Base-by-base conservation (phyloP, 306 rosid genomes). In the Citrullus mucosospermus region DNA sequence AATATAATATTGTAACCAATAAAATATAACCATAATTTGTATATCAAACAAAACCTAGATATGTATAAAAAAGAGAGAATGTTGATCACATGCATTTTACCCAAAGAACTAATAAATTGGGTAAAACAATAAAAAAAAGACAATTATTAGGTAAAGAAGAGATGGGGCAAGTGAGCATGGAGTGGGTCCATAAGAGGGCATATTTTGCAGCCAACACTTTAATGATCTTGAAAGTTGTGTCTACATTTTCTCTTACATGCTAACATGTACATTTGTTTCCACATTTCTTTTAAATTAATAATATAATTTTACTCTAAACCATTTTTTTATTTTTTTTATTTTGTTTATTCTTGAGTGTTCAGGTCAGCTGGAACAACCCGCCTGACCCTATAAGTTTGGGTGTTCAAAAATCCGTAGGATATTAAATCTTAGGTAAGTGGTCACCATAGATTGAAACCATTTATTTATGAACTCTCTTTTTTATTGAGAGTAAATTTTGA, bases 211-310 rank as follows among this genome's bases (percentile, higher is more conserved):
- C 76, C 20, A 71, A 48, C 41, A 71, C 16, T 22, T 71, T 71
- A 46, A 71, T 71, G 41, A 71, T 20, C 76, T 71, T 71, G 41
- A 71, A 71, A 71, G 76, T 13, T 71, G 76, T 71, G 76, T 71
- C 59, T 28, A 3, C 8, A 25, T 71, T 71, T 71, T 71, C 76
- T 25, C 76, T 48, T 71, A 48, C 41, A 48, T 28, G 22, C 22
- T 71, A 71, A 71, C 76, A 44, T 69, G 38, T 62, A 2, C 43
- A 11, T 32, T 30, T 34, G 69, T 30, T 61, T 30, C 67, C 11
- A 32, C 43, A 62, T 62, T 4, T 0, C 25, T 30, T 59, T 61
- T 60, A 60, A 28, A 62, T 62, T 62, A 28, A 28, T 6, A 30
- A 0, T 32, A 62, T 22, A 8, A 58, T 10, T 58, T 58, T 58